phyloP scores from a whole-genome alignment of 768 basidiomycete genomes.

The Leccinum arenicola region DNA sequence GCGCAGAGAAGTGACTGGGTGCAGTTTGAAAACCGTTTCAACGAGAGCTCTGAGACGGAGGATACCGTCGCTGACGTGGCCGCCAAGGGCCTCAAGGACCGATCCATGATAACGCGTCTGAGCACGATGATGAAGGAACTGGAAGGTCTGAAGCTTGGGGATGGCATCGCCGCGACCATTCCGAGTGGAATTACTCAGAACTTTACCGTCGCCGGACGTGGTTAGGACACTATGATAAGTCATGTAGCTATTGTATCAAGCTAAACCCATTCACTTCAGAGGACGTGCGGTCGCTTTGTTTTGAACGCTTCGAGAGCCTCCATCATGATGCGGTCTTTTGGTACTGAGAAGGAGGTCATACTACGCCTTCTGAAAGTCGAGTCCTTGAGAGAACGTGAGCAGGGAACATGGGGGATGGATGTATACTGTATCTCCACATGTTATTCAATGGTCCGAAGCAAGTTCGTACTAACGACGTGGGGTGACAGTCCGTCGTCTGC shows the following conservation, averaged over 20 bases:
- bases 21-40: conserved; percentile 79
- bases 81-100: conserved; percentile 51
- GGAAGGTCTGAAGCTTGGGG: conserved; percentile 60
- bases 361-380: conserved; percentile 87
- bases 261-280: conserved; percentile 65
- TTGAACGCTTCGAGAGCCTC: conserved; percentile 88
- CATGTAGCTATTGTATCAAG: not conserved
- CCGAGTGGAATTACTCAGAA: conserved; percentile 55
- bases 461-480: no score
- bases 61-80: conserved; percentile 40
- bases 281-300: conserved; percentile 75
- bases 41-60: conserved; percentile 48
- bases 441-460: no score
- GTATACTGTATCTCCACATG: not conserved
- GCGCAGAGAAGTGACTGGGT: conserved; percentile 89
- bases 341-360: conserved; percentile 80
- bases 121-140: conserved; percentile 88
- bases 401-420: not conserved
- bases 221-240: conserved; percentile 33
- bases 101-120: conserved; percentile 63
- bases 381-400: conserved; percentile 44
- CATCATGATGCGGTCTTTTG: conserved; percentile 53
- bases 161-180: conserved; percentile 57
- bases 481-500: no score
- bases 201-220: conserved; percentile 44